Base-by-base conservation (phyloP, 2,329 filamentous ascomycete genomes). In the Colletotrichum chlorophyti region DNA sequence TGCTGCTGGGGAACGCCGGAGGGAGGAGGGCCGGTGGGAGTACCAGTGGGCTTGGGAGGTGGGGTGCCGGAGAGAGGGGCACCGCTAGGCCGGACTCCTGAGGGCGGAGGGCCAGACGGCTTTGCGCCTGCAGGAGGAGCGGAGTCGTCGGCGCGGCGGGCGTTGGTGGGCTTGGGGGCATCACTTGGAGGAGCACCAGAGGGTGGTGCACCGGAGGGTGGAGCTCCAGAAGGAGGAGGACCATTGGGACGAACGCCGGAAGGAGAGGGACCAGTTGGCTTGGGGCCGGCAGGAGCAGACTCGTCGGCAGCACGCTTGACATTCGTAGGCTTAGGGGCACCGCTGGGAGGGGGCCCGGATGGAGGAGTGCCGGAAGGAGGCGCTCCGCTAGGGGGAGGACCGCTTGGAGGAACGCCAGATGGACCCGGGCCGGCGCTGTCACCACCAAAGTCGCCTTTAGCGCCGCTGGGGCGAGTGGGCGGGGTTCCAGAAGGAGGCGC, bases 81-180 rank as follows among this genome's bases (percentile, higher is more conserved):
- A 17, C 49, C 49, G 15, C 21, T 14, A 23, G 51, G 51, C 12
- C 42, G 51, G 12, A 42, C 48, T 9, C 51, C 51, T 10, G 51
- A 51, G 11, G 48, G 48, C 21, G 47, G 34, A 23, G 35, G 19
- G 4, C 43, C 52, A 10, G 26, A 19, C 4, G 52, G 51, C 12
- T 32, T 29, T 4, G 27, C 23, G 19, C 47, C 47, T 6, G 49
- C 27, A 15, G 52, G 52, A 35, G 35, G 35, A 11, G 52, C 24
- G n/a, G n/a, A n/a, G n/a, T 24, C 23, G 10, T 42, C 40, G 14
- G 40, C 40, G 10, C 40, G 40, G 14, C n/a, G n/a, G 15, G 32
- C 32, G 32, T 35, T 35, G 32, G 32, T 42, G 12, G 23, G 40
- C 2, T 14, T n/a, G 8, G 40, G 40, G 14, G n/a, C 40, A 11